Percentiles rank a stretch among this genome's conserved stretches.
Evolutionary conservation across 768 basidiomycete species (phyloP).

Genomic region (Tylopilus felleus): DNA sequence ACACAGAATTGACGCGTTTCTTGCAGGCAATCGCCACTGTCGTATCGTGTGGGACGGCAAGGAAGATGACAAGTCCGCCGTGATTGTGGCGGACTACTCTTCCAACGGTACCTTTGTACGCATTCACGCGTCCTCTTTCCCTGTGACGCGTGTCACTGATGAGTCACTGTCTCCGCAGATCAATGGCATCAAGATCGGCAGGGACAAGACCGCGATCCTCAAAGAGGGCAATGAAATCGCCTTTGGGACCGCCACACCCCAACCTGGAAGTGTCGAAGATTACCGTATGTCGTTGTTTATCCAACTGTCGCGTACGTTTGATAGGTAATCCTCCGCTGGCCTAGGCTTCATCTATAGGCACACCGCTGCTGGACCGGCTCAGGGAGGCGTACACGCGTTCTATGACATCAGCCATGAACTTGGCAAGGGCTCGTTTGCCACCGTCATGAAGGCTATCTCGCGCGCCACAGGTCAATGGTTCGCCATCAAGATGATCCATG

Average conservation of each 20-base stretch:
- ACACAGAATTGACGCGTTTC: slow-evolving; percentile 26
- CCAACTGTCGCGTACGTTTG: neutral
- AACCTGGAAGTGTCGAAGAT: slow-evolving; percentile 56
- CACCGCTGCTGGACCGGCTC: slow-evolving; percentile 46
- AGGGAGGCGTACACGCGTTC: slow-evolving; percentile 54
- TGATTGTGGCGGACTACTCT: slow-evolving; percentile 34
- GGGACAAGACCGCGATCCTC: slow-evolving; percentile 39
- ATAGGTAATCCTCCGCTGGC: neutral
- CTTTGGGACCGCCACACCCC: slow-evolving; percentile 61
- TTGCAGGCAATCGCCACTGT: slow-evolving; percentile 39
- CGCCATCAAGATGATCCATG: slow-evolving; percentile 87
- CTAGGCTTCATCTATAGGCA: slow-evolving; percentile 73
- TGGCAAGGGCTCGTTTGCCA: slow-evolving; percentile 90
- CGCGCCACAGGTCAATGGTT: slow-evolving; percentile 67
- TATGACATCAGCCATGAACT: slow-evolving; percentile 72
- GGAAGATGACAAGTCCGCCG: slow-evolving; percentile 29
- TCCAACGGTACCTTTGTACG: slow-evolving; percentile 46
- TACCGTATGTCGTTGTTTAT: slow-evolving; percentile 53
- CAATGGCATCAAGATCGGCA: slow-evolving; percentile 41
- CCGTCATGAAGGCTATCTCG: slow-evolving; percentile 79
- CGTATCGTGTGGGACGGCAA: slow-evolving; percentile 36
- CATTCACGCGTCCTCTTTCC: slow-evolving; percentile 16
- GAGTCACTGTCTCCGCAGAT: slow-evolving; percentile 24
- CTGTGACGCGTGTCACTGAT: slow-evolving; percentile 9
- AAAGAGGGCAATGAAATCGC: slow-evolving; percentile 79